Base-by-base conservation (phyloP, 2,329 filamentous ascomycete genomes). In the Ambrosiella xylebori region DNA sequence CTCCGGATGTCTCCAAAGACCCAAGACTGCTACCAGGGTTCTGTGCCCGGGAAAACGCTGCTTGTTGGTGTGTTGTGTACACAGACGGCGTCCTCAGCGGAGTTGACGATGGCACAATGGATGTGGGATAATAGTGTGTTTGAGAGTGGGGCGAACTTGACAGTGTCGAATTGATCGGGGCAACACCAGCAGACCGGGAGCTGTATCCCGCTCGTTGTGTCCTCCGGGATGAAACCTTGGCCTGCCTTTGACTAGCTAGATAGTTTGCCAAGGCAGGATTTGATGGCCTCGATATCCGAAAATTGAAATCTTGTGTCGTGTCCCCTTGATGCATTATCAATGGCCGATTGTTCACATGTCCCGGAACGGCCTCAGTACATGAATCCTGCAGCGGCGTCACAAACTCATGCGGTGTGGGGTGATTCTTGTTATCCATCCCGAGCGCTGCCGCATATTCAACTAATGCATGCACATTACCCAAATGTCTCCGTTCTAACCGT, bases 401-500 rank as follows among this genome's bases (percentile, higher is more conserved):
- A 51, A 71, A 71, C 60, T 68, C 67, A 11, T 55, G 65, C 62
- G 47, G 56, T 39, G 40, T 56, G 40, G 9, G 6, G 60, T 7
- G 63, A 61, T 6, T 67, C 63, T 57, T 70, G 64, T 4, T 37
- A 2, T 27, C 37, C 12, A 69, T 67, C 19, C 70, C 71, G n/a
- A 73, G 64, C 4, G 68, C 64, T 37, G 71, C 64, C 38, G 71
- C 69, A 57, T 71, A 71, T 49, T 71, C 68, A 8, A 74, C 65
- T 7, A 74, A 63, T 12, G 68, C 62, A 37, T 68, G 65, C 4
- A 71, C 53, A 57, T 74, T 69, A 19, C 67, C 68, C 13, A 75
- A 65, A 61, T 75, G 73, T 2, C 72, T 67, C 17, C 71, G 73
- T 62, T 76, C 73, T 3, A 76, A 68, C 45, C 70, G 68, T 61